Evolutionary conservation across 441 rosid genomes (phyloP).

Genomic region (Syzygium malaccense): DNA sequence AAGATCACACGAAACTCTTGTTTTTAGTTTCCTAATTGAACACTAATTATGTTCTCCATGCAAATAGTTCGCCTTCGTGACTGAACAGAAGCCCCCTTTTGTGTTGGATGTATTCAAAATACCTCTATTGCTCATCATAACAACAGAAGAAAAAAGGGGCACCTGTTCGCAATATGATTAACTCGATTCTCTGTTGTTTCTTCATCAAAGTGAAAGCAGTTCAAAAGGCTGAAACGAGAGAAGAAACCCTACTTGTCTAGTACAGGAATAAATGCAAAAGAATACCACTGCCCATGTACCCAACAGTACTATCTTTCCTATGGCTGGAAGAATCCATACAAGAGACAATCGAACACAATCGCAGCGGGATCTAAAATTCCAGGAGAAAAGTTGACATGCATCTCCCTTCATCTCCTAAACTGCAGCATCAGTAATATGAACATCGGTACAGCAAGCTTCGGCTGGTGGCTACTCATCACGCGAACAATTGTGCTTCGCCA

Average conservation of each 20-base stretch:
- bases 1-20: rapidly evolving
- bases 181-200: neutral
- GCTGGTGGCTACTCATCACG: neutral
- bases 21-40: neutral
- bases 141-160: neutral
- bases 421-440: neutral
- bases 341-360: neutral
- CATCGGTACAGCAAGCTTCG: neutral
- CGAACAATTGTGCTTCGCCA: neutral
- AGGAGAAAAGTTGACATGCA: neutral
- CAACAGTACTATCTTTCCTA: neutral
- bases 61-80: neutral
- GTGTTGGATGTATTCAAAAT: neutral
- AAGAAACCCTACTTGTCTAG: neutral
- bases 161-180: neutral
- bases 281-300: neutral
- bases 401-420: neutral
- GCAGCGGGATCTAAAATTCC: neutral
- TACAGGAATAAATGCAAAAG: neutral
- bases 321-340: neutral
- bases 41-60: neutral
- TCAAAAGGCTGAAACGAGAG: neutral
- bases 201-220: neutral
- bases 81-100: neutral
- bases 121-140: neutral